Evolutionary conservation across 768 basidiomycete genomes (phyloP).

Genomic region (Tylopilus subfusipes): DNA sequence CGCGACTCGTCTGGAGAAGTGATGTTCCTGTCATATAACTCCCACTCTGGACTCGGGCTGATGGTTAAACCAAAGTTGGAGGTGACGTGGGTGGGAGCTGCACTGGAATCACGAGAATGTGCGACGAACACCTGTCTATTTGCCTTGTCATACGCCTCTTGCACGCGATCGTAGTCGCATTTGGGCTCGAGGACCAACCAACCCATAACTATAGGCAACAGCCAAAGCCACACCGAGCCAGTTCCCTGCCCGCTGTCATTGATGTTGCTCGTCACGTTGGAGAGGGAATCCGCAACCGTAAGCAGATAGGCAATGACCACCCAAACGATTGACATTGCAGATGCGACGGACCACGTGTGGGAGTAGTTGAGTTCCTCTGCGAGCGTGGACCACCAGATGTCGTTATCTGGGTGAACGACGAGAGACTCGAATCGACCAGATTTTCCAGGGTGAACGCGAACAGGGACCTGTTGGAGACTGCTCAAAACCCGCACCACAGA

Average conservation of each 20-base stretch:
- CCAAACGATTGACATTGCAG: slow-evolving; percentile 40
- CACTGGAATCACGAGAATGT: not conserved
- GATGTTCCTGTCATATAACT: not conserved
- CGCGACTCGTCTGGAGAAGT: slow-evolving; percentile 22
- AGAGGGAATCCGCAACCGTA: slow-evolving; percentile 16
- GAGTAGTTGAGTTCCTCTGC: slow-evolving; percentile 34
- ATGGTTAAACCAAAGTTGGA: slow-evolving; percentile 18
- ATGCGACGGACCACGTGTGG: slow-evolving; percentile 39
- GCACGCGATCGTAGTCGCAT: slow-evolving; percentile 34
- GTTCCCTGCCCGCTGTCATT: slow-evolving; percentile 37
- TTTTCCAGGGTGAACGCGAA: slow-evolving; percentile 26
- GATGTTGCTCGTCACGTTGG: slow-evolving; percentile 17
- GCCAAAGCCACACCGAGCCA: slow-evolving; percentile 43
- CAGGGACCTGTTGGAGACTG: slow-evolving; percentile 41
- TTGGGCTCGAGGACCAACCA: slow-evolving; percentile 42
- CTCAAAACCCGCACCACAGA: slow-evolving; percentile 34
- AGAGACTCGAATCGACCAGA: slow-evolving; percentile 37
- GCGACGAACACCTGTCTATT: slow-evolving; percentile 4
- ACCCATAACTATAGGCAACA: slow-evolving; percentile 38
- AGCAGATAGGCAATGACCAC: slow-evolving; percentile 41
- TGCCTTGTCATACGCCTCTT: slow-evolving; percentile 13
- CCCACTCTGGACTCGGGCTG: slow-evolving; percentile 4
- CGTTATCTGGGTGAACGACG: slow-evolving; percentile 40
- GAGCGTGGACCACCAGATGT: slow-evolving; percentile 40
- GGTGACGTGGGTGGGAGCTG: not conserved